These are phyloP conservation scores for Puccinia triticina DNA, from an alignment of 1,284 basidiomycete species.

Conservation along the genomic window DNA sequence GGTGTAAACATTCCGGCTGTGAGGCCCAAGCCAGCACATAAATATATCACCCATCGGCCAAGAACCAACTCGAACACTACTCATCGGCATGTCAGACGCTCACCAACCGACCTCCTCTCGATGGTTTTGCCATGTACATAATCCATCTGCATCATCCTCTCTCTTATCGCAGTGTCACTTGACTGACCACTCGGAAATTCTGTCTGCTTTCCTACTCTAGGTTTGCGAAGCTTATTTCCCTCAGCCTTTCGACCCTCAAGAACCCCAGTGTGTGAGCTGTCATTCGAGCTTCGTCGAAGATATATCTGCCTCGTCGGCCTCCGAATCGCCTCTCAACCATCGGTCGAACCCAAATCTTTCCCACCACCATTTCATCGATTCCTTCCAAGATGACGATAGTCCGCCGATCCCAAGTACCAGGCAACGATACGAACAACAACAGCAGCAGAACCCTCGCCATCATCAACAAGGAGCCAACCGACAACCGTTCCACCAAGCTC, in stretches of 20 bases:
- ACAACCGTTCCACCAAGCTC: slow-evolving; percentile 5
- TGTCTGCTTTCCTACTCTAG: not conserved
- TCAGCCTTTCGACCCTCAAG: slow-evolving; percentile 26
- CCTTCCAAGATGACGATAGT: slow-evolving; percentile 26
- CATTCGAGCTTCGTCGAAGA: slow-evolving; percentile 50
- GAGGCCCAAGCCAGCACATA: no score
- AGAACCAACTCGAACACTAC: not conserved
- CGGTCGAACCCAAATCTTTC: slow-evolving; percentile 1
- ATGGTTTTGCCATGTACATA: slow-evolving; percentile 18
- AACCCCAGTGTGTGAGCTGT: slow-evolving; percentile 40
- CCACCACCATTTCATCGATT: not conserved
- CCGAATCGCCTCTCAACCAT: not conserved
- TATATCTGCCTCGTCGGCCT: not conserved
- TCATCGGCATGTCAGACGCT: not conserved
- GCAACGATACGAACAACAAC: slow-evolving; percentile 42
- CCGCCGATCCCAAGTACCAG: slow-evolving; percentile 49
- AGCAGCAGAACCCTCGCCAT: slow-evolving; percentile 24
- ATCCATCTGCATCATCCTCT: not conserved
- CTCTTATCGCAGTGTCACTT: not conserved
- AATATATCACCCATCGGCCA: not conserved
- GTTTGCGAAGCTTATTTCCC: slow-evolving; percentile 16
- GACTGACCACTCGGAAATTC: not conserved
- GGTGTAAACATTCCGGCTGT: no score
- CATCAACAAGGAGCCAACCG: not conserved
- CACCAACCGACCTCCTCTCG: not conserved